Evolutionary conservation across 2,329 filamentous ascomycete species (phyloP).

Genomic region (Pestalotiopsis sp.): DNA sequence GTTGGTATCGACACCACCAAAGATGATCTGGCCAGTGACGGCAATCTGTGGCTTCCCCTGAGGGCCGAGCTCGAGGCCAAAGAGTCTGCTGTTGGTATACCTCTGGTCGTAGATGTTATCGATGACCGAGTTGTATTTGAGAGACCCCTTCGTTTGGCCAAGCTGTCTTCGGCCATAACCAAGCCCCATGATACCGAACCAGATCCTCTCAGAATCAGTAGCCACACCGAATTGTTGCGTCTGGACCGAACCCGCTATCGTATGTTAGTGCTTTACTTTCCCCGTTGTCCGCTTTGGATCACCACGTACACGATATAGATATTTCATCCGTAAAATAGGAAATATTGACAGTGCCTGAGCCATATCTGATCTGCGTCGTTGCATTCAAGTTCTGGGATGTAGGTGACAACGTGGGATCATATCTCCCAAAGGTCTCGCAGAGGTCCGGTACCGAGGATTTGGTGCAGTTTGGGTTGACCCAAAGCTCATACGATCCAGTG

Average conservation of each 20-base stretch:
- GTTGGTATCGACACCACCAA: slow-evolving; percentile 54
- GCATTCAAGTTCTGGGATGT: slow-evolving; percentile 38
- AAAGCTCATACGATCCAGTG: slow-evolving; percentile 56
- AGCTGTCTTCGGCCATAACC: slow-evolving; percentile 39
- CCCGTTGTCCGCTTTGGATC: not conserved
- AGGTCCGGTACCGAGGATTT: slow-evolving; percentile 33
- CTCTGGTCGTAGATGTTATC: slow-evolving; percentile 49
- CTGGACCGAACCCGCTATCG: slow-evolving; percentile 35
- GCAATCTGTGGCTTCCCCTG: slow-evolving; percentile 31
- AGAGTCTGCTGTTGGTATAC: slow-evolving; percentile 50
- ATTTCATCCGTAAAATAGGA: slow-evolving; percentile 49
- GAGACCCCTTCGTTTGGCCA: slow-evolving; percentile 32
- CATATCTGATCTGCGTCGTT: slow-evolving; percentile 39
- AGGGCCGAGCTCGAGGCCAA: slow-evolving; percentile 51
- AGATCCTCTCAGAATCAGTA: slow-evolving; percentile 44
- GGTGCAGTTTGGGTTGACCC: slow-evolving; percentile 54
- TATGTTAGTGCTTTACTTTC: not conserved
- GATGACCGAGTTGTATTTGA: slow-evolving; percentile 54
- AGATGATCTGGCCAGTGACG: slow-evolving; percentile 50
- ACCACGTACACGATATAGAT: slow-evolving; percentile 41
- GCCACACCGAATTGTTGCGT: slow-evolving; percentile 55
- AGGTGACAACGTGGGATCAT: slow-evolving; percentile 42
- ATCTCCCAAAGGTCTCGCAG: slow-evolving; percentile 44
- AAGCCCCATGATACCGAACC: slow-evolving; percentile 54
- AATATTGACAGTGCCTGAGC: slow-evolving; percentile 41